Conservation (phyloP, 2,329 filamentous ascomycete genomes). For the Passalora sequoiae region DNA sequence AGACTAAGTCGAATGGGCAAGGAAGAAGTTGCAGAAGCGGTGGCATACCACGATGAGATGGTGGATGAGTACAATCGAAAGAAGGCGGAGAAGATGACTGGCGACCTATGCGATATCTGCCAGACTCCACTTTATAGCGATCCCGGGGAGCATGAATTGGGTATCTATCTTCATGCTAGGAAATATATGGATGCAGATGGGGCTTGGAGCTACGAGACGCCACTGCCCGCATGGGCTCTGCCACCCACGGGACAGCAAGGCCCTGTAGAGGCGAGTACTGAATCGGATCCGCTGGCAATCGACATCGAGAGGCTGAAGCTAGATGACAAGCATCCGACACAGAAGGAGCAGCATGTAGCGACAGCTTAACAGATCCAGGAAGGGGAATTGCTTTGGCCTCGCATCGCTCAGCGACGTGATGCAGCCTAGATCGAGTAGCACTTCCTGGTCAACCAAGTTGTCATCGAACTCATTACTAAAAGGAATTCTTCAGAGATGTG, state of each 20-base stretch:
- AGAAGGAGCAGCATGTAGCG: background rate
- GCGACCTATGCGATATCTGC: conserved; percentile 73
- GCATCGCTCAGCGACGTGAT: no score
- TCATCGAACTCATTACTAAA: no score
- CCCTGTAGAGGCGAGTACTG: conserved; percentile 58
- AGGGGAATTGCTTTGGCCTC: no score
- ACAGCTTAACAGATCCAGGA: no score
- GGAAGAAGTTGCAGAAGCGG: conserved; percentile 81
- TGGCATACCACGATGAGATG: conserved; percentile 91
- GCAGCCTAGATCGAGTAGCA: no score
- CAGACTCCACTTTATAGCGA: conserved; percentile 88
- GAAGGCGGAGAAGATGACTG: conserved; percentile 90
- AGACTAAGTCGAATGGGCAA: conserved; percentile 88
- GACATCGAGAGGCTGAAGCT: conserved; percentile 39
- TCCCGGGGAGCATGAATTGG: conserved; percentile 81
- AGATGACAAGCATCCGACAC: conserved; percentile 5
- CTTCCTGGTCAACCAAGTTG: no score
- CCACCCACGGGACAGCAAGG: conserved; percentile 69
- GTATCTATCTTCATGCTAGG: conserved; percentile 87
- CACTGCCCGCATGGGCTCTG: conserved; percentile 78
- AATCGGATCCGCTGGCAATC: conserved; percentile 44
- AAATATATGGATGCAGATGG: conserved; percentile 81
- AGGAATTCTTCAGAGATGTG: no score
- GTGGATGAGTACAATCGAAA: conserved; percentile 83
- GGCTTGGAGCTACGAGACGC: conserved; percentile 80